Evolutionary conservation across 139 green algal species (phyloP).

Genomic region (Chlamydomonas eustigma): DNA sequence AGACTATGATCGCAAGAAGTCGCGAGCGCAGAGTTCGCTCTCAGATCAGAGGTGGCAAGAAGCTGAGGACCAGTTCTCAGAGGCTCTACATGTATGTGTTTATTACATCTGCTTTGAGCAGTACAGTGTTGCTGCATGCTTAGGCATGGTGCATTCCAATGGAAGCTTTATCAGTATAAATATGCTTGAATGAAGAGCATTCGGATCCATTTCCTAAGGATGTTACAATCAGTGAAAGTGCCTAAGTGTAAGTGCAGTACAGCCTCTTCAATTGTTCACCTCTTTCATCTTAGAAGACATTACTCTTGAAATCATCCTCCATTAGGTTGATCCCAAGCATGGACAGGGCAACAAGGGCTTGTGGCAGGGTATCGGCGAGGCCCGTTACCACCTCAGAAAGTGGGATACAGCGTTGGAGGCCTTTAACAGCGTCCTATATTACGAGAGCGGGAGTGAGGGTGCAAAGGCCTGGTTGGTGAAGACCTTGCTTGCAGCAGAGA

Average conservation of each 20-base stretch:
- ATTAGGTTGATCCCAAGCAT: slow-evolving; percentile 36
- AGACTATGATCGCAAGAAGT: slow-evolving; percentile 44
- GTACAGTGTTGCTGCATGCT: too few species aligned
- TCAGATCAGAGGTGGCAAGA: slow-evolving; percentile 23
- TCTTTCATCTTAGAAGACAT: too few species aligned
- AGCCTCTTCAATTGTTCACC: too few species aligned
- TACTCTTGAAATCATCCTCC: too few species aligned
- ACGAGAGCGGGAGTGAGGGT: not conserved
- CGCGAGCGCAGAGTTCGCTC: slow-evolving; percentile 26
- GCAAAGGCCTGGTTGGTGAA: slow-evolving; percentile 28
- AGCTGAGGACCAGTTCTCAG: slow-evolving; percentile 18
- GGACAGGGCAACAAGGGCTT: slow-evolving; percentile 30
- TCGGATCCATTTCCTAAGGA: too few species aligned
- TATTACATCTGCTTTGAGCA: too few species aligned
- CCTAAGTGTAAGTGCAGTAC: too few species aligned
- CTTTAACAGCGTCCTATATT: slow-evolving; percentile 8
- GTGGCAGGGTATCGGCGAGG: slow-evolving; percentile 38
- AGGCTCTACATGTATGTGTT: slow-evolving; percentile 5
- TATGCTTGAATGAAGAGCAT: too few species aligned
- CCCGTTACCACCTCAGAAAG: slow-evolving; percentile 10
- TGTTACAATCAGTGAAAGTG: too few species aligned
- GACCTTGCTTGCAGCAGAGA: slow-evolving; percentile 29
- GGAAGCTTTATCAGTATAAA: too few species aligned
- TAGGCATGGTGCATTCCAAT: too few species aligned
- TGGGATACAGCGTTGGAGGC: slow-evolving; percentile 1